A percentile compares a stretch with the other conserved stretches of the same genome.
phyloP scores from a whole-genome alignment of 768 basidiomycete genomes.

The Pulveroboletus sp. region DNA sequence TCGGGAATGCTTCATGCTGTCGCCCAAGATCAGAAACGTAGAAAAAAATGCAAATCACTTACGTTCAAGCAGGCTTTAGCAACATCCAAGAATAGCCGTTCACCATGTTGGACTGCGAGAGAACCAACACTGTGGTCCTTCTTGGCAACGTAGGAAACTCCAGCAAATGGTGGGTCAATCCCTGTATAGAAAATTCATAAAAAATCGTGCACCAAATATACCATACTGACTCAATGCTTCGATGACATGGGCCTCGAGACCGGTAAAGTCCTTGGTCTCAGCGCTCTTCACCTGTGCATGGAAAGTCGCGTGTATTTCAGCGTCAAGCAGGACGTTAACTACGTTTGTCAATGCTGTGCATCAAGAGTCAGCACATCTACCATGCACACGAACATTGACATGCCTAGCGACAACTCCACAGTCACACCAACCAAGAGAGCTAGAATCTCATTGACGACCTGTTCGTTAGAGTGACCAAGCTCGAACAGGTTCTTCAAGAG shows the following conservation, averaged over 20 bases:
- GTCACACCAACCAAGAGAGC: conserved; percentile 67
- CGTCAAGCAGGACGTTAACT: conserved; percentile 61
- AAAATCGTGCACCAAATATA: background rate
- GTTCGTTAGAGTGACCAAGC: conserved; percentile 54
- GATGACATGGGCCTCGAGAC: conserved; percentile 54
- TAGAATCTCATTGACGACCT: conserved; percentile 65
- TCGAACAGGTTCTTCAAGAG: conserved; percentile 57
- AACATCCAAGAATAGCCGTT: conserved; percentile 63
- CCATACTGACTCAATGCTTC: conserved; percentile 68
- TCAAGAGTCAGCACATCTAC: background rate
- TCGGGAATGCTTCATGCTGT: conserved; percentile 52
- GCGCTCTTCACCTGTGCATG: conserved; percentile 29
- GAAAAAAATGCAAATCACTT: conserved; percentile 22
- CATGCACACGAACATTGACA: background rate
- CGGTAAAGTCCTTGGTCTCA: conserved; percentile 34
- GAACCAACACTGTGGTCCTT: conserved; percentile 44
- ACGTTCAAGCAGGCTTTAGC: conserved; percentile 57
- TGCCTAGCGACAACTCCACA: conserved; percentile 70
- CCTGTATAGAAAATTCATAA: conserved; percentile 39
- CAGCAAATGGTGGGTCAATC: conserved; percentile 69
- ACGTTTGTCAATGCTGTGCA: conserved; percentile 63
- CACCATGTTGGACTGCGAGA: conserved; percentile 42
- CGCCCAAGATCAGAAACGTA: background rate
- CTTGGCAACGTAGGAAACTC: conserved; percentile 57
- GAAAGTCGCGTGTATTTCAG: conserved; percentile 40